Evolutionary conservation across 257 asterid species (phyloP).

Genomic region (Voacanga thouarsii): DNA sequence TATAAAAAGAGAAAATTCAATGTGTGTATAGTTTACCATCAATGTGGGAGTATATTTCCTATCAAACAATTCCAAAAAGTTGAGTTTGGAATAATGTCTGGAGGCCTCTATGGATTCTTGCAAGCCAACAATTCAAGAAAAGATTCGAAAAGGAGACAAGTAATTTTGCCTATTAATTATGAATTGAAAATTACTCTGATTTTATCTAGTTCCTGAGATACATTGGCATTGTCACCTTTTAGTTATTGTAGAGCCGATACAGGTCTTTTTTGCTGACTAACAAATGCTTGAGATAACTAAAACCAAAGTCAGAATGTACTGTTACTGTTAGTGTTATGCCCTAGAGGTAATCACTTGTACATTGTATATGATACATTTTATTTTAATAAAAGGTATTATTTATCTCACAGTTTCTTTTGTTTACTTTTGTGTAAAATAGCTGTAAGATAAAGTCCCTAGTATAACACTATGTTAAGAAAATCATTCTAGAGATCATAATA

Average conservation of each 20-base stretch:
- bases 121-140: neutral
- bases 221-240: constrained; percentile 50
- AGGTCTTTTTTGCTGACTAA: constrained; percentile 49
- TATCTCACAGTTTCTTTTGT: too few species aligned
- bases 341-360: too few species aligned
- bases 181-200: constrained; percentile 41
- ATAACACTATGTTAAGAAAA: too few species aligned
- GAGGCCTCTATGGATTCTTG: constrained; percentile 61
- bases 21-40: constrained; percentile 35
- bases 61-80: constrained; percentile 62
- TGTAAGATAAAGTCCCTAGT: too few species aligned
- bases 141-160: too few species aligned
- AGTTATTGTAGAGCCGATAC: constrained; percentile 56
- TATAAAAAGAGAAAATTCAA: neutral
- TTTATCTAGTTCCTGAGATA: constrained; percentile 63
- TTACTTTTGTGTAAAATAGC: too few species aligned
- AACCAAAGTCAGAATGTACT: neutral
- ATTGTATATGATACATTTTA: too few species aligned
- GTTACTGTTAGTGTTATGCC: too few species aligned
- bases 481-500: too few species aligned
- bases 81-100: constrained; percentile 42
- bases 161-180: neutral
- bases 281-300: constrained; percentile 53
- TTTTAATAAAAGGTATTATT: too few species aligned
- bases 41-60: constrained; percentile 65